Percentiles rank a stretch among this genome's conserved stretches.
These are phyloP conservation scores for Syzygium aromaticum DNA, from an alignment of 345 rosid genomes.

Conservation along the genomic window DNA sequence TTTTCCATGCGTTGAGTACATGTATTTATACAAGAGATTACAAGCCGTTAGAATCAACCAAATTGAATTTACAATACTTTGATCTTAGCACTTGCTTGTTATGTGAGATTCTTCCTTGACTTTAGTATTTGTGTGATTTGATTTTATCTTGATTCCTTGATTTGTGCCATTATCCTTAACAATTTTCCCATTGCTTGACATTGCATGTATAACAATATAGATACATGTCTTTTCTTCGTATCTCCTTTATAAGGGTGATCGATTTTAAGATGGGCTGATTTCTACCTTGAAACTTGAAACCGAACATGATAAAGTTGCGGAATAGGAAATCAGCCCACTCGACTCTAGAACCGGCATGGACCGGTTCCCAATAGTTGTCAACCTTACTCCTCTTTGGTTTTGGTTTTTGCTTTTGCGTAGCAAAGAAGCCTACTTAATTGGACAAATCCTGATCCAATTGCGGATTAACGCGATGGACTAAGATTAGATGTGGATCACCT, in stretches of 20 bases:
- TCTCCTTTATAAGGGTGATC: background rate
- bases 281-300: background rate
- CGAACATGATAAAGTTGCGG: background rate
- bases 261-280: background rate
- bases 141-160: no score
- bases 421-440: background rate
- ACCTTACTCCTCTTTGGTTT: background rate
- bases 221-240: background rate
- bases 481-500: background rate
- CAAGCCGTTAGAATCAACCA: no score
- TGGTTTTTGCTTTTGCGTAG: background rate
- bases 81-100: no score
- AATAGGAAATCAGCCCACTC: background rate
- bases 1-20: no score
- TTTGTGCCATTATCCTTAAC: no score
- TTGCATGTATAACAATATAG: background rate
- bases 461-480: background rate
- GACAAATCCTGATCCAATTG: background rate
- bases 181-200: background rate
- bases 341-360: background rate
- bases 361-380: background rate
- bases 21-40: no score
- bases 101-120: no score
- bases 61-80: no score
- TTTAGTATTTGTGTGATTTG: no score